Conservation (phyloP, 768 basidiomycete species). For the Cyclocybe aegerita region DNA sequence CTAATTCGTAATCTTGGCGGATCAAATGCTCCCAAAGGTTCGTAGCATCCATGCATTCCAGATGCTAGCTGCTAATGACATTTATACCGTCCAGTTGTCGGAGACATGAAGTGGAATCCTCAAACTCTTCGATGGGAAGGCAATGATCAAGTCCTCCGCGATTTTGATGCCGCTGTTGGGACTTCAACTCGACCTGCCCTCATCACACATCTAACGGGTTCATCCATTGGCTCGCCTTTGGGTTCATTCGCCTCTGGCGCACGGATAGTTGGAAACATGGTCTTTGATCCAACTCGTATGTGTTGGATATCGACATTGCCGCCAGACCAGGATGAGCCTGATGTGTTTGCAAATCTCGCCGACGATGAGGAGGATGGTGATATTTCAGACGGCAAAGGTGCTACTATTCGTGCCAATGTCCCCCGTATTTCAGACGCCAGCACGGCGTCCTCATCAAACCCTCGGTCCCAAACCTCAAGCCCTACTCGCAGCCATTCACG, state of each 20-base stretch:
- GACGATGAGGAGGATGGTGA: conserved; percentile 87
- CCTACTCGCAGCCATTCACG: conserved; percentile 63
- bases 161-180: conserved; percentile 83
- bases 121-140: conserved; percentile 91
- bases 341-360: conserved; percentile 91
- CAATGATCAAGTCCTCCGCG: conserved; percentile 87
- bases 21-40: conserved; percentile 70
- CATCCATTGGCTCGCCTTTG: conserved; percentile 79
- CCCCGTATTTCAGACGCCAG: conserved; percentile 33
- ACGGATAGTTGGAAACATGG: conserved; percentile 96
- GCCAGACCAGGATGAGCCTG: conserved; percentile 90
- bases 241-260: conserved; percentile 75
- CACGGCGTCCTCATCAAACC: conserved; percentile 26
- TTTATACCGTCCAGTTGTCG: conserved; percentile 61
- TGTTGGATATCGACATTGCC: conserved; percentile 89
- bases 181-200: conserved; percentile 91
- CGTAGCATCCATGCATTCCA: conserved; percentile 13
- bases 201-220: conserved; percentile 90
- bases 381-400: conserved; percentile 70
- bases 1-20: conserved; percentile 84
- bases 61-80: conserved; percentile 7
- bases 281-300: conserved; percentile 93
- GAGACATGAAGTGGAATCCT: conserved; percentile 99
- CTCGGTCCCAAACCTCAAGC: conserved; percentile 44
- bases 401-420: conserved; percentile 73